Conservation (phyloP, 2,329 filamentous ascomycete species). For the Ophiostoma pallidulum region DNA sequence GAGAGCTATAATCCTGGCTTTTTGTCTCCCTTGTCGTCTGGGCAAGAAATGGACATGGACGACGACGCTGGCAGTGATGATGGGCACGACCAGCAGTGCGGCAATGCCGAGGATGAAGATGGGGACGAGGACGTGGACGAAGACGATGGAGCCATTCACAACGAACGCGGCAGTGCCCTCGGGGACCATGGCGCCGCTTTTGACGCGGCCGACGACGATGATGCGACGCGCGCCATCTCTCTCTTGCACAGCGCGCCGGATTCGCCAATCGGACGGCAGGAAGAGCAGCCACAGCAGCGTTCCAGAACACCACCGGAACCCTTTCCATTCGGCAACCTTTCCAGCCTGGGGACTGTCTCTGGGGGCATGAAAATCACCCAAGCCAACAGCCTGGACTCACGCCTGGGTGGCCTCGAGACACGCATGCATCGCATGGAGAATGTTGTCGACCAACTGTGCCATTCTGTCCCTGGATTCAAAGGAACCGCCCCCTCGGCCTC, state of each 20-base stretch:
- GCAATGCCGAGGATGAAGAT: conserved; percentile 11
- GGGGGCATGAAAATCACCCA: conserved; percentile 47
- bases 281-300: not conserved
- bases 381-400: conserved; percentile 42
- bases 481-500: conserved; percentile 18
- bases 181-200: not conserved
- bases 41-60: conserved; percentile 15
- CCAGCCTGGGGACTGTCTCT: conserved; percentile 11
- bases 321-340: conserved; percentile 42
- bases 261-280: conserved; percentile 2
- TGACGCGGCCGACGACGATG: conserved; percentile 9
- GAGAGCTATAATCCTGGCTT: conserved; percentile 46
- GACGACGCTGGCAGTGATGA: conserved; percentile 2
- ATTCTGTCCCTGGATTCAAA: conserved; percentile 33
- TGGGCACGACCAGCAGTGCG: not conserved
- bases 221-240: conserved; percentile 15
- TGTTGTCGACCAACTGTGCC: conserved; percentile 41
- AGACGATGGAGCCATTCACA: not conserved
- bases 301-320: conserved; percentile 30
- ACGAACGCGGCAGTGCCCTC: not conserved
- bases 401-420: conserved; percentile 42
- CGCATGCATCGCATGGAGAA: conserved; percentile 45
- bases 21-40: conserved; percentile 42
- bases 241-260: conserved; percentile 8
- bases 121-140: conserved; percentile 23